Evolutionary conservation across 2,329 filamentous ascomycete species (phyloP).

Genomic region (Chaetomiaceae sp.): DNA sequence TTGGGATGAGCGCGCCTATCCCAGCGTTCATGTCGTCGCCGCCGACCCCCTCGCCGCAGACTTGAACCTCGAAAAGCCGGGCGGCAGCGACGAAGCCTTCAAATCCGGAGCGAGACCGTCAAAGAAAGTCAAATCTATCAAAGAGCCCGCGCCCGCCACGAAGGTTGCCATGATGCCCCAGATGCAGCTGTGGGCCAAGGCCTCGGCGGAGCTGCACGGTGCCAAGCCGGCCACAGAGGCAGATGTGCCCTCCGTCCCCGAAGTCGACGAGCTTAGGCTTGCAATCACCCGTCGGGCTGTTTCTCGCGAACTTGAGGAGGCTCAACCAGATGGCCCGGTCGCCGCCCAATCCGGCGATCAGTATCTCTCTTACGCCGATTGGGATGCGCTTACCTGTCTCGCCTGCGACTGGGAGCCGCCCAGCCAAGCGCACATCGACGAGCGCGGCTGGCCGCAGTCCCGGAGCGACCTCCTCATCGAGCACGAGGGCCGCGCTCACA

Average conservation of each 20-base stretch:
- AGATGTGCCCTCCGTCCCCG: constrained; percentile 21
- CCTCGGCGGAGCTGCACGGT: constrained; percentile 61
- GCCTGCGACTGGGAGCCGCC: constrained; percentile 57
- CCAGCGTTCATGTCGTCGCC: constrained; percentile 57
- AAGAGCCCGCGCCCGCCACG: constrained; percentile 36
- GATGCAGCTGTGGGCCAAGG: constrained; percentile 65
- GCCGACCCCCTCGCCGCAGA: constrained; percentile 35
- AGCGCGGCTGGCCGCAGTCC: constrained; percentile 23
- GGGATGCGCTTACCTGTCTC: constrained; percentile 42
- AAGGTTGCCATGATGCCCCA: constrained; percentile 56
- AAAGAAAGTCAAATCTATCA: constrained; percentile 52
- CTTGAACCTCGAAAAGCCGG: constrained; percentile 35
- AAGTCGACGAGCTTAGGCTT: constrained; percentile 10
- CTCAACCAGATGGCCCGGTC: constrained; percentile 21
- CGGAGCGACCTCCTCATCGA: constrained; percentile 30
- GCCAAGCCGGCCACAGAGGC: constrained; percentile 31
- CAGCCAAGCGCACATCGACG: constrained; percentile 31
- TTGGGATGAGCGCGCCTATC: constrained; percentile 69
- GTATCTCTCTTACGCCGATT: constrained; percentile 54
- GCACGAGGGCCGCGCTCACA: constrained; percentile 53
- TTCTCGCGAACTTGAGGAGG: constrained; percentile 9
- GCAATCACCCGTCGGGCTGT: neutral
- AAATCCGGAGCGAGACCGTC: constrained; percentile 14
- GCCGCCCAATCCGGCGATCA: constrained; percentile 30
- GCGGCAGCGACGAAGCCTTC: constrained; percentile 29